A percentile compares a stretch with the other conserved stretches of the same genome.
phyloP scores from a whole-genome alignment of 208 protist genomes.

The Wallacemonas sp. region DNA sequence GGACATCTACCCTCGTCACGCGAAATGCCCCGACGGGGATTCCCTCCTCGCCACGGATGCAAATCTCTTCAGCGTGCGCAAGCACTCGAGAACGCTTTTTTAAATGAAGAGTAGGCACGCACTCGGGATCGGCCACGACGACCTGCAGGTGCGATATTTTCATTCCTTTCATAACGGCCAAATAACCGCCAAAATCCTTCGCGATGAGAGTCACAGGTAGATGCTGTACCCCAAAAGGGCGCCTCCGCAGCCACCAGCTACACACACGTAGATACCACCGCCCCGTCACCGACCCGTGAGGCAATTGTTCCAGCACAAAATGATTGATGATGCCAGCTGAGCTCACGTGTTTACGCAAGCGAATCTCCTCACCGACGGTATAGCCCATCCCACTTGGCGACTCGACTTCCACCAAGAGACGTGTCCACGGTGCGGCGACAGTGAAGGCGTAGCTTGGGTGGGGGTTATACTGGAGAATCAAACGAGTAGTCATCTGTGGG shows the following conservation, averaged over 20 bases:
- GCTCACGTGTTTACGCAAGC: not conserved
- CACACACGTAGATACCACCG: slow-evolving; percentile 1
- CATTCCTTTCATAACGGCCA: slow-evolving; percentile 2
- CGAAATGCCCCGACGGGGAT: not conserved
- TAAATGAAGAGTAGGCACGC: not conserved
- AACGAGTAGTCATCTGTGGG: not conserved
- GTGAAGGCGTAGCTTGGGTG: slow-evolving; percentile 1
- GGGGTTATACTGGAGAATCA: not conserved
- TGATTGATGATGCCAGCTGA: not conserved
- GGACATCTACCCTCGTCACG: not conserved
- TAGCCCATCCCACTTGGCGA: not conserved
- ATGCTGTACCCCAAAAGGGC: slow-evolving; percentile 1
- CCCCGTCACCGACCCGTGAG: not conserved
- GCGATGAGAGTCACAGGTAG: not conserved
- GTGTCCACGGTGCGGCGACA: not conserved
- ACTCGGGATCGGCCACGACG: not conserved
- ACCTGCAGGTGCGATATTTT: not conserved
- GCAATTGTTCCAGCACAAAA: not conserved
- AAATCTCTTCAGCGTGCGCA: not conserved
- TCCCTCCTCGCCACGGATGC: not conserved
- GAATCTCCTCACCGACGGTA: not conserved
- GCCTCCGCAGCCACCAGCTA: slow-evolving; percentile 1
- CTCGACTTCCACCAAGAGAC: not conserved
- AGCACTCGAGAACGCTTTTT: slow-evolving; percentile 3
- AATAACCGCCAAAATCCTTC: slow-evolving; percentile 1